Evolutionary conservation across 202 grass and related monocot species (phyloP).

Genomic region (Zoysia matrella): DNA sequence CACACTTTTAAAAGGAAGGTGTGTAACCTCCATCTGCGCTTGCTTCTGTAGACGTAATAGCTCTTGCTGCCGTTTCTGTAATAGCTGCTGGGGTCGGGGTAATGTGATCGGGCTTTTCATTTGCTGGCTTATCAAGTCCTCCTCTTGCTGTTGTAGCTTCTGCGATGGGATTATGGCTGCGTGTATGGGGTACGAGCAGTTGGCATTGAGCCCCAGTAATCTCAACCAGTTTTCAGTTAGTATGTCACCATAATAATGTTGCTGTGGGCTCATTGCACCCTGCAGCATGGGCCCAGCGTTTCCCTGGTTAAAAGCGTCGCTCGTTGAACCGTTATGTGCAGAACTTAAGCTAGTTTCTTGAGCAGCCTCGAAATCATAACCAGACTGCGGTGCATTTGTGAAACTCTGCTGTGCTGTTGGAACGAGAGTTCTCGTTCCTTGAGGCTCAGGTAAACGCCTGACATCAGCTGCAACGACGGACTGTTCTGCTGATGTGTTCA

Average conservation of each 20-base stretch:
- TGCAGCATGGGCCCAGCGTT: conserved; percentile 49
- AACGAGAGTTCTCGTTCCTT: conserved; percentile 55
- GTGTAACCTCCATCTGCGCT: too few species aligned
- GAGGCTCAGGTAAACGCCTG: conserved; percentile 53
- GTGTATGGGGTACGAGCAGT: too few species aligned
- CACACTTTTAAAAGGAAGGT: too few species aligned
- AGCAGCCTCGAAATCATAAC: conserved; percentile 56
- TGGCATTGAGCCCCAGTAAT: too few species aligned
- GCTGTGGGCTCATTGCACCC: conserved; percentile 53
- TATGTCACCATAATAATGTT: conserved; percentile 55
- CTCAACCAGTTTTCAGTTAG: too few species aligned
- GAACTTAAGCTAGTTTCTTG: conserved; percentile 65
- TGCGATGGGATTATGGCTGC: too few species aligned
- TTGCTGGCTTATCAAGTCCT: too few species aligned
- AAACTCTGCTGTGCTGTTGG: conserved; percentile 66
- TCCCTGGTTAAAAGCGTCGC: conserved; percentile 50
- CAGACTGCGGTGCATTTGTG: conserved; percentile 54
- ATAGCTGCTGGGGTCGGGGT: too few species aligned
- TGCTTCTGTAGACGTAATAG: too few species aligned
- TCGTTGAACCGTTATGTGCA: conserved; percentile 64
- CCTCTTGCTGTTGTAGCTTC: too few species aligned
- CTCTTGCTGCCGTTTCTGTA: too few species aligned
- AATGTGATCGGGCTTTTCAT: too few species aligned
- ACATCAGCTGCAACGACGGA: conserved; percentile 35
- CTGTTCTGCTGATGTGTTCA: conserved; percentile 26